These are phyloP conservation scores for Pugionium dolabratum DNA, from an alignment of 345 rosid genomes.

Conservation along the genomic window DNA sequence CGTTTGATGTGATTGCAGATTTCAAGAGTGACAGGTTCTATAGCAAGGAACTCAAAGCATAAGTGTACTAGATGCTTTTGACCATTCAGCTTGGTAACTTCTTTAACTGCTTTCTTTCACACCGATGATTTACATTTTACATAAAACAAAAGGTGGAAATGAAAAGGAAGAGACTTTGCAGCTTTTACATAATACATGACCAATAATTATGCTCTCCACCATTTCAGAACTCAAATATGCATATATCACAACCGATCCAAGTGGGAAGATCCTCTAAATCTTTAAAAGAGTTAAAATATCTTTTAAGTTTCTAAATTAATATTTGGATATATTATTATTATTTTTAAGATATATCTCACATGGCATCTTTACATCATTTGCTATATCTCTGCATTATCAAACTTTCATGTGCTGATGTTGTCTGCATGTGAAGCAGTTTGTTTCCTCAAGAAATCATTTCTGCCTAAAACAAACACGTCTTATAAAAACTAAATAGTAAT, in stretches of 20 bases:
- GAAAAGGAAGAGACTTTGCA: slow-evolving; percentile 32
- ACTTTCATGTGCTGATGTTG: slow-evolving; percentile 38
- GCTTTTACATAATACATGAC: slow-evolving; percentile 43
- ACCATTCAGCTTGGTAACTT: slow-evolving; percentile 33
- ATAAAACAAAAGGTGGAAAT: slow-evolving; percentile 32
- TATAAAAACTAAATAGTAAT: neutral
- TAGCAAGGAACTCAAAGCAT: slow-evolving; percentile 22
- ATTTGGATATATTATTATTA: slow-evolving; percentile 2
- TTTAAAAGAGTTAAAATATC: slow-evolving; percentile 32
- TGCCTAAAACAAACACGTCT: slow-evolving; percentile 12
- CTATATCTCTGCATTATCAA: slow-evolving; percentile 29
- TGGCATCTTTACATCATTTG: slow-evolving; percentile 31
- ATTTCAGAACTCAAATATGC: slow-evolving; percentile 34
- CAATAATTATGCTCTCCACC: slow-evolving; percentile 47
- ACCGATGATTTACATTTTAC: slow-evolving; percentile 13
- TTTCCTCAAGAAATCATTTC: slow-evolving; percentile 21
- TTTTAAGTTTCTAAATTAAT: slow-evolving; percentile 5
- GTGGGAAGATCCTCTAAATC: slow-evolving; percentile 47
- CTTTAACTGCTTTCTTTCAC: slow-evolving; percentile 24
- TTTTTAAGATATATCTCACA: slow-evolving; percentile 19
- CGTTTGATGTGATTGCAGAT: slow-evolving; percentile 40
- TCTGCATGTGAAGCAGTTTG: slow-evolving; percentile 36
- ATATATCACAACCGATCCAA: slow-evolving; percentile 32
- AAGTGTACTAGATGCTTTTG: slow-evolving; percentile 15
- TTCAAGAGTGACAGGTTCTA: slow-evolving; percentile 8